Base-by-base conservation (phyloP, 2,329 filamentous ascomycete species). In the Neonectria punicea region DNA sequence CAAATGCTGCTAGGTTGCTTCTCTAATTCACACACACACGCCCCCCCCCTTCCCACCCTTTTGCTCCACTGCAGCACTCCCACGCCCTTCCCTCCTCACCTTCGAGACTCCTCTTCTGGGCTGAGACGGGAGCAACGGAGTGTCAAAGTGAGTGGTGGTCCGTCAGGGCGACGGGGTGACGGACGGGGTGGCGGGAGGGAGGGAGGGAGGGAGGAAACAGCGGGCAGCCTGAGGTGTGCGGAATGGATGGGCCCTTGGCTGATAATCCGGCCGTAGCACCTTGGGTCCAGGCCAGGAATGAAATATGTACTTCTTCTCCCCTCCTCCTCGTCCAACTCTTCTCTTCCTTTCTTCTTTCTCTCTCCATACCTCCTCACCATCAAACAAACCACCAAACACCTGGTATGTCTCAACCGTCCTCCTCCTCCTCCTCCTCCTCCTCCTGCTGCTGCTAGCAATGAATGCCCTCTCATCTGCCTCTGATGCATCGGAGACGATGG, bases 301-400 rank as follows among this genome's bases (percentile, higher is more conserved):
- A 68, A 70, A 70, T 70, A 69, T 68, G 53, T 74, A 70, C 59
- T 71, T 67, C 50, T 67, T 68, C 70, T 70, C 65, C 66, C 64
- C 67, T 65, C 61, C 57, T 56, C 46, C 66, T 64, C 59, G 41
- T 55, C 53, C 44, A 53, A 25, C 36, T 55, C 41, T 66, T 50
- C 53, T 56, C 58, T 57, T 67, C 53, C 46, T 58, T 61, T 59
- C 51, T 61, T 62, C 59, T 58, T 53, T 62, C 65, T 58, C 54
- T 65, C 55, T 57, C 61, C 70, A 73, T 65, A 67, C 67, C 67
- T 70, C 65, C 61, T 54, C 58, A 65, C 58, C 64, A 44, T 61
- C 63, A 44, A 65, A 51, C 67, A 64, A 63, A 50, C 30, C 30
- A 30, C 6, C 30, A 30, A 30, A 30, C 30, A 30, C 49, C 49